Evolutionary conservation across 345 rosid genomes (phyloP).

Genomic region (Chamaenerion angustifolium): DNA sequence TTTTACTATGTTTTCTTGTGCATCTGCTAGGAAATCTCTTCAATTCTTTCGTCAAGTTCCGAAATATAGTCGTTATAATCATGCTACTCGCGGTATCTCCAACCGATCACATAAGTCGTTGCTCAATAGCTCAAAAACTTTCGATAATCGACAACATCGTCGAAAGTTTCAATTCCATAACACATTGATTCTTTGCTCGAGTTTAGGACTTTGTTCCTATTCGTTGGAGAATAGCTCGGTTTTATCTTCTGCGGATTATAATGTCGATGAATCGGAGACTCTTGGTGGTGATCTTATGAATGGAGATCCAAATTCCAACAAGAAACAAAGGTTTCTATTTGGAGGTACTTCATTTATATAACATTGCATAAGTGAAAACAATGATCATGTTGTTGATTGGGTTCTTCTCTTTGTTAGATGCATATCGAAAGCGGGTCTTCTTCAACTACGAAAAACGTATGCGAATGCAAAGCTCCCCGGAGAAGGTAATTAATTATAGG

Average conservation of each 20-base stretch:
- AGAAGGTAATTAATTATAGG: slow-evolving; percentile 37
- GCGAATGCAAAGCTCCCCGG: slow-evolving; percentile 47
- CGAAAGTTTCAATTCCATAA: slow-evolving; percentile 7
- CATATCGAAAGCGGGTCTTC: slow-evolving; percentile 47
- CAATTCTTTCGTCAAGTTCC: slow-evolving; percentile 8
- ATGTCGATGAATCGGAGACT: slow-evolving; percentile 2
- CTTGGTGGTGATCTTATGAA: slow-evolving; percentile 8
- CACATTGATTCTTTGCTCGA: slow-evolving; percentile 18
- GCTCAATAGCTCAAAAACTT: not conserved
- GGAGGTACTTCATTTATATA: slow-evolving; percentile 20
- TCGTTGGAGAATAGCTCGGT: slow-evolving; percentile 1
- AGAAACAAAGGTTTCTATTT: slow-evolving; percentile 22
- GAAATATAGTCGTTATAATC: slow-evolving; percentile 1
- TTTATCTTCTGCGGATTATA: slow-evolving; percentile 21
- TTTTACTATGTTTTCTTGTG: slow-evolving; percentile 20
- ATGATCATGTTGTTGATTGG: not conserved
- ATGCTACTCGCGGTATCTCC: not conserved
- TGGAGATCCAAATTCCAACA: slow-evolving; percentile 7
- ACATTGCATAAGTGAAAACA: not conserved
- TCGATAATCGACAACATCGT: slow-evolving; percentile 1
- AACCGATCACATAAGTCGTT: slow-evolving; percentile 3
- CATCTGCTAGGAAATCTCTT: slow-evolving; percentile 14
- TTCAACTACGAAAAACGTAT: slow-evolving; percentile 64
- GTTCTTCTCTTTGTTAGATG: slow-evolving; percentile 15
- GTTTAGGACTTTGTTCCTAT: slow-evolving; percentile 19